Base-by-base conservation (phyloP, 2,329 filamentous ascomycete species). In the Aureobasidium sp. region DNA sequence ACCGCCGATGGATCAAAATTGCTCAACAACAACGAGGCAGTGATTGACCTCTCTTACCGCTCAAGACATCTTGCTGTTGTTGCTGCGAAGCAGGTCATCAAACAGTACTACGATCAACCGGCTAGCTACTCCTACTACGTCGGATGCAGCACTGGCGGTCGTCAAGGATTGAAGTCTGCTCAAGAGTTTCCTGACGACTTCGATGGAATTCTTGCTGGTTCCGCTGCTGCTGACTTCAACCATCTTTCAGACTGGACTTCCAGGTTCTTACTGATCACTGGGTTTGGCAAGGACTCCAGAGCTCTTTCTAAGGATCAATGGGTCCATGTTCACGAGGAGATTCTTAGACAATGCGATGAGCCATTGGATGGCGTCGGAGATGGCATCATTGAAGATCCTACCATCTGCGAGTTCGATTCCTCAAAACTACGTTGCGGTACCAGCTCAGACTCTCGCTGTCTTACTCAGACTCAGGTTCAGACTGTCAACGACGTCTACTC, bases 281-380 rank as follows among this genome's bases (percentile, higher is more conserved):
- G 76, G 15, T 72, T 64, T 63, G 69, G 65, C 62, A 76, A 67
- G 3, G 69, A 77, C 71, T 7, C 72, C 69, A 33, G 75, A 69
- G 79, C 78, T 65, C 70, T 80, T 24, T 72, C 74, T 0, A 14
- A 62, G 24, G 64, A 68, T n/a, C 64, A 76, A 40, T 81, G 78
- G 78, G 65, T 69, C 15, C 68, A 71, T 1, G 76, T 80, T 31
- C 74, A 79, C 61, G 63, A 70, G 15, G 75, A 77, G 49, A 71
- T 80, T 39, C 65, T 82, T 31, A 70, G 72, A 17, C 79, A 82
- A 67, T 83, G 81, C 66, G 80, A 82, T 65, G 56, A 73, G 80
- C 67, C 67, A 1, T 69, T 80, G 9, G 81, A 82, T 65, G 78
- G 78, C 17, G 74, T 76, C 15, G 68, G 70, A 8, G 81, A 83